Conservation (phyloP, 345 rosid genomes). For the Hibiscus syriacus region DNA sequence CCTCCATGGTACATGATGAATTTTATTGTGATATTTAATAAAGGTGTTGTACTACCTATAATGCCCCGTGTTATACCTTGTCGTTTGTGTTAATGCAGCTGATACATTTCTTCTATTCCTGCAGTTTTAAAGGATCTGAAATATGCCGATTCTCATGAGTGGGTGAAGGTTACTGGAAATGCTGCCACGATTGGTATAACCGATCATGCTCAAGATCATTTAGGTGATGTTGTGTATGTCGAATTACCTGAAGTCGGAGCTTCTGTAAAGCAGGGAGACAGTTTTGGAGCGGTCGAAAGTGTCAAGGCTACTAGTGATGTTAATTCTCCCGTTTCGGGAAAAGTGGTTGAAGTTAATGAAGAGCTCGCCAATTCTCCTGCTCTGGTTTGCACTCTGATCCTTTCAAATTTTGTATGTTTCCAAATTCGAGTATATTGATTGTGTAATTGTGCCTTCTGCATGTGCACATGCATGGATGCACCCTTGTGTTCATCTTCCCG, state of each 20-base stretch:
- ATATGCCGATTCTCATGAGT: conserved; percentile 86
- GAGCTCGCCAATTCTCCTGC: conserved; percentile 57
- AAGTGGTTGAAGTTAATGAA: conserved; percentile 65
- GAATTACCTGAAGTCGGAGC: conserved; percentile 81
- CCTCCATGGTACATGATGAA: neutral
- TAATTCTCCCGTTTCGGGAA: conserved; percentile 84
- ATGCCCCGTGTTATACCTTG: neutral
- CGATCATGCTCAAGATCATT: conserved; percentile 93
- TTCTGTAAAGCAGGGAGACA: conserved; percentile 49
- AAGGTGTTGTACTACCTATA: neutral
- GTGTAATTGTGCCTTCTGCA: no score
- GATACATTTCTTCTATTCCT: neutral
- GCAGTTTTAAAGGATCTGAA: conserved; percentile 77
- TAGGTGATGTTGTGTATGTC: conserved; percentile 92
- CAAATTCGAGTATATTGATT: neutral
- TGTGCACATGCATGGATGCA: no score
- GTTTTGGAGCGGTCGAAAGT: conserved; percentile 23
- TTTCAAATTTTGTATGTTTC: neutral
- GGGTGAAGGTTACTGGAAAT: conserved; percentile 78
- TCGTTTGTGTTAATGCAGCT: neutral
- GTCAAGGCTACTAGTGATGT: conserved; percentile 97
- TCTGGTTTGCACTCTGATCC: conserved; percentile 50
- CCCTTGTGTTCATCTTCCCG: neutral
- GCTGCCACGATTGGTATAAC: conserved; percentile 83
- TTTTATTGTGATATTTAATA: neutral